Conservation (phyloP, 1,284 basidiomycete species). For the Wolfiporia cocos region DNA sequence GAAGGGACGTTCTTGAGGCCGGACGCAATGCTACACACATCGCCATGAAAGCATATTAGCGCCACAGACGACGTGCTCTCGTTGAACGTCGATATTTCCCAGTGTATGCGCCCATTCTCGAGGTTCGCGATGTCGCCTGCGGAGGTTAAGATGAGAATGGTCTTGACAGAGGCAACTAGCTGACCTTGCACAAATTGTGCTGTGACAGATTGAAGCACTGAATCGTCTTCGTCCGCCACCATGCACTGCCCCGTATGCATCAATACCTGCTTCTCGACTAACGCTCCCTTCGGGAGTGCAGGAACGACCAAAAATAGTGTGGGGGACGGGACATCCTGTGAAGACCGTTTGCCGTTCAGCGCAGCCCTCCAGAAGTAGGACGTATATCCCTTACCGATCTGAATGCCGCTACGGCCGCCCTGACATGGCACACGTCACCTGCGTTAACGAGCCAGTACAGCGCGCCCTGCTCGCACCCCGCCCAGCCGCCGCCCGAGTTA, state of each 20-base stretch:
- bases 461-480: conserved; percentile 51
- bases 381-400: too few species aligned
- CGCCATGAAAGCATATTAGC: conserved; percentile 38
- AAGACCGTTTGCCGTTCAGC: background rate
- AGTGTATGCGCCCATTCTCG: conserved; percentile 26
- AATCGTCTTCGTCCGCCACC: conserved; percentile 41
- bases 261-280: conserved; percentile 67
- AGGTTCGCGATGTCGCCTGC: conserved; percentile 11
- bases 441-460: conserved; percentile 59
- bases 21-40: conserved; percentile 22
- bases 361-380: background rate
- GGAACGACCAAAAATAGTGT: conserved; percentile 65
- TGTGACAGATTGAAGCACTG: conserved; percentile 23
- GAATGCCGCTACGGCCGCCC: conserved; percentile 33
- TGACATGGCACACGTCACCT: conserved; percentile 36
- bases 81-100: conserved; percentile 40
- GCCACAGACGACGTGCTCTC: conserved; percentile 32
- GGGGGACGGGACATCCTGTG: conserved; percentile 29
- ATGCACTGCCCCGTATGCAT: conserved; percentile 56
- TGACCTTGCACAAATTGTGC: conserved; percentile 39
- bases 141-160: background rate
- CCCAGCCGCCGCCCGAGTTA: conserved; percentile 55
- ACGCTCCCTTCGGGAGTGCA: conserved; percentile 72
- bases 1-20: conserved; percentile 12
- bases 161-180: background rate